Base-by-base conservation (phyloP, 441 rosid genomes). In the Viola pubescens region DNA sequence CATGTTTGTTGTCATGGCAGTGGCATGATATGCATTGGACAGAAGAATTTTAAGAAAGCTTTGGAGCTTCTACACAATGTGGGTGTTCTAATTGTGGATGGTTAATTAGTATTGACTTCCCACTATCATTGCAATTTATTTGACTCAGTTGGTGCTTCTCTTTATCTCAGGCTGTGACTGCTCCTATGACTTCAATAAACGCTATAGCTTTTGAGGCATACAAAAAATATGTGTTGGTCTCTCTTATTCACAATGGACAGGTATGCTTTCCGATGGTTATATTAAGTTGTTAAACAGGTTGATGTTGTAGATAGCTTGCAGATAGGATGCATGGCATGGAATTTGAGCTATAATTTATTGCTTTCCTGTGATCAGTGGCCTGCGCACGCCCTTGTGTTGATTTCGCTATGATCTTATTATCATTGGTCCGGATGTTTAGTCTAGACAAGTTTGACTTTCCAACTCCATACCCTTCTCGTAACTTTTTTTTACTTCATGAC, bases 21-120 rank as follows among this genome's bases (percentile, higher is more conserved):
- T 72, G 99, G 99, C 64, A 94, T 90, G 94, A 78, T 88, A 70
- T 86, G 94, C 80, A 81, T 88, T 52, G 99, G 99, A 37, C 87
- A 56, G 67, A 94, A 94, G 73, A 69, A 40, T 43, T 94, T 90
- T 63, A 81, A 66, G 76, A 90, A 90, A 73, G 97, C 96, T 60
- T 72, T 84, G 78, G 97, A 94, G 91, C 97, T 94, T 76, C 77
- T 94, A 47, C 97, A 81, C 73, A 90, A 83, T 72, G 97, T 90
- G 14, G 37, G 81, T 53, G 48, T 47, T 65, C 34, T 54, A 16
- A 59, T 48, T 44, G 16, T 37, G 5, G 5, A 39, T 68, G 52
- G 39, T 62, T 50, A 62, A 52, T 66, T n/a, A 52, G 43, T 42
- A 72, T 69, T 64, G 54, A 46, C 61, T 12, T 56, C 64, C 48